Percentiles rank a stretch among this genome's conserved stretches.
Evolutionary conservation across 345 rosid genomes (phyloP).

Genomic region (Arabis hirsuta): DNA sequence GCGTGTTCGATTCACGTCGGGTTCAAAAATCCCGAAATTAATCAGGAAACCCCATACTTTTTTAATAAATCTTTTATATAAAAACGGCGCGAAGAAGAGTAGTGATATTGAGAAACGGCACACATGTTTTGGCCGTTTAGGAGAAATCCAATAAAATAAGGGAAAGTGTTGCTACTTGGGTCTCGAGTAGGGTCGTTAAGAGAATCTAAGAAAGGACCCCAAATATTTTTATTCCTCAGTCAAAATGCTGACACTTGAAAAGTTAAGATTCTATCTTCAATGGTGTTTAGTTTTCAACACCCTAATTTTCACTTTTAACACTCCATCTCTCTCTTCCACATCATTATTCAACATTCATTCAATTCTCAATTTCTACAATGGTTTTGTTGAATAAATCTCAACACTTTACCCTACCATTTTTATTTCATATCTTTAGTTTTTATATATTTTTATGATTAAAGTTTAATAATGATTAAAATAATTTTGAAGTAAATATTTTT

Average conservation of each 20-base stretch:
- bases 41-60: neutral
- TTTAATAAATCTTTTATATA: neutral
- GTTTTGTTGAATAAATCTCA: too few species aligned
- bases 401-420: too few species aligned
- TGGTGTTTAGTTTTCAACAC: too few species aligned
- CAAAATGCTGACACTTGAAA: conserved; percentile 31
- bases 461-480: too few species aligned
- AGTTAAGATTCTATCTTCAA: neutral
- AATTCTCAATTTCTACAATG: too few species aligned
- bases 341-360: too few species aligned
- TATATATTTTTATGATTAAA: too few species aligned
- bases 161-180: conserved; percentile 3
- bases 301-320: too few species aligned
- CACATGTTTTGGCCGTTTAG: conserved; percentile 3
- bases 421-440: too few species aligned
- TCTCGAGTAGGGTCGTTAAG: conserved; percentile 20
- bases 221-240: conserved; percentile 30
- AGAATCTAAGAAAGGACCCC: conserved; percentile 31
- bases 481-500: too few species aligned
- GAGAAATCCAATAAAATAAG: neutral
- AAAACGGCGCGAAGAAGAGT: conserved; percentile 6
- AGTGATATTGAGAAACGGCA: conserved; percentile 1
- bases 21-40: conserved; percentile 52
- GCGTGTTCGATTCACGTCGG: conserved; percentile 98
- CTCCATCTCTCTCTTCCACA: too few species aligned